Evolutionary conservation across 129 eudicot genomes (phyloP).

Genomic region (Helianthus tuberosus): DNA sequence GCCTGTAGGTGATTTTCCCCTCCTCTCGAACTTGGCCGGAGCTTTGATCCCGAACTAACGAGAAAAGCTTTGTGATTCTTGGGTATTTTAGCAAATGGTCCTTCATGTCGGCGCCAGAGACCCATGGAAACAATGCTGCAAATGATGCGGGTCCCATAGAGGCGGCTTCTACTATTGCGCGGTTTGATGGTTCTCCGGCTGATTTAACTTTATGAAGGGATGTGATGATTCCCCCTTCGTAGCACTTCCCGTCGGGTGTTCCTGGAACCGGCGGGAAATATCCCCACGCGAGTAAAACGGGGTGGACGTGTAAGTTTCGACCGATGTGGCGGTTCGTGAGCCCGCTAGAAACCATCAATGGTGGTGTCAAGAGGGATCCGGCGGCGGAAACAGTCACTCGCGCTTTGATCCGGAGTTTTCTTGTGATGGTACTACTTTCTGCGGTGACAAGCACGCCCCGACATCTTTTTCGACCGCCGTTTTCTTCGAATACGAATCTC

Average conservation of each 20-base stretch:
- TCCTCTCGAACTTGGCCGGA: constrained; percentile 63
- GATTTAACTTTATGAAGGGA: constrained; percentile 73
- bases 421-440: constrained; percentile 39
- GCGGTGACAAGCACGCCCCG: constrained; percentile 58
- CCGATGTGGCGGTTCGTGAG: constrained; percentile 75
- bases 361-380: constrained; percentile 87
- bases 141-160: constrained; percentile 69
- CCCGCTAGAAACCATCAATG: constrained; percentile 74
- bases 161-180: constrained; percentile 66
- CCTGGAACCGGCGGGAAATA: constrained; percentile 50
- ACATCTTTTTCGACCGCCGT: constrained; percentile 47
- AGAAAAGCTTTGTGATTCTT: constrained; percentile 62
- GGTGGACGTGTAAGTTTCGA: constrained; percentile 80
- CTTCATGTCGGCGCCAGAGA: constrained; percentile 65
- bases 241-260: constrained; percentile 43
- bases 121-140: constrained; percentile 64
- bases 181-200: constrained; percentile 40
- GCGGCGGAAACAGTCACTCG: constrained; percentile 61
- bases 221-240: constrained; percentile 83
- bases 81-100: constrained; percentile 59
- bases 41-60: constrained; percentile 65
- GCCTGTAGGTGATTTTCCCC: constrained; percentile 54
- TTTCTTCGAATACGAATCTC: constrained; percentile 39
- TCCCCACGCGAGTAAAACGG: constrained; percentile 77
- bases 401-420: constrained; percentile 62